These are phyloP conservation scores for Aspergillus baeticus DNA, from an alignment of 495 filamentous ascomycete species.

Conservation along the genomic window DNA sequence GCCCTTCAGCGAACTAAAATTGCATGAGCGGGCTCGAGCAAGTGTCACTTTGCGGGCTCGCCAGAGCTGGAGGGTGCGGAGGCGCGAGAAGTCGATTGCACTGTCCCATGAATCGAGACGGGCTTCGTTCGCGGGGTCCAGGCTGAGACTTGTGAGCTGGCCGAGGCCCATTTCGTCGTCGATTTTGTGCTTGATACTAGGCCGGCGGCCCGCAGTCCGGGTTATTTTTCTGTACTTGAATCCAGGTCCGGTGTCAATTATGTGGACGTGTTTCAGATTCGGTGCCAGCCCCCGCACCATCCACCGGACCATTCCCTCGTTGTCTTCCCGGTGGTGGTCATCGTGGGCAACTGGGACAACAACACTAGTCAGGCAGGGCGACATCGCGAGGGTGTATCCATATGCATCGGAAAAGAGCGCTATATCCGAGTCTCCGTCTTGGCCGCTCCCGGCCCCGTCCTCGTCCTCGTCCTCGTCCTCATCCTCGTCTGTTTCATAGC, in stretches of 20 bases:
- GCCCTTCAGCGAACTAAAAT: not conserved
- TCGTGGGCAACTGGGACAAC: not conserved
- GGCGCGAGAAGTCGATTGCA: not conserved
- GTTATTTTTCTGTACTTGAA: not conserved
- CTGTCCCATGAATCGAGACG: not conserved
- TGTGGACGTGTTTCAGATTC: not conserved
- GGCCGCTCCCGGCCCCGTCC: too few relatives aligned
- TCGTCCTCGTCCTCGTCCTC: not conserved
- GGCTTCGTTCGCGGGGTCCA: not conserved
- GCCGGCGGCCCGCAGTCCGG: not conserved
- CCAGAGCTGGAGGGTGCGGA: slow-evolving; percentile 5
- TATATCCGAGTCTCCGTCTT: too few relatives aligned
- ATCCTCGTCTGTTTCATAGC: not conserved
- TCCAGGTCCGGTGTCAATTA: not conserved
- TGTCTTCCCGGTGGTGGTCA: not conserved
- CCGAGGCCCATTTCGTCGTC: not conserved
- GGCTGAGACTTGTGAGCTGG: not conserved
- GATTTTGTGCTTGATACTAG: not conserved
- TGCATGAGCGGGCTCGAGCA: not conserved
- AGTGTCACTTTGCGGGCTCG: not conserved
- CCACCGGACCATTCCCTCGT: not conserved
- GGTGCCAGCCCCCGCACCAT: not conserved
- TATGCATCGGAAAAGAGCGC: not conserved
- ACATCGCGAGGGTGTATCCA: not conserved
- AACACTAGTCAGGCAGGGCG: not conserved